Evolutionary conservation across 306 rosid species (phyloP), one percentile per base, ranked within the genome.

Genomic region (Dicorynia guianensis): DNA sequence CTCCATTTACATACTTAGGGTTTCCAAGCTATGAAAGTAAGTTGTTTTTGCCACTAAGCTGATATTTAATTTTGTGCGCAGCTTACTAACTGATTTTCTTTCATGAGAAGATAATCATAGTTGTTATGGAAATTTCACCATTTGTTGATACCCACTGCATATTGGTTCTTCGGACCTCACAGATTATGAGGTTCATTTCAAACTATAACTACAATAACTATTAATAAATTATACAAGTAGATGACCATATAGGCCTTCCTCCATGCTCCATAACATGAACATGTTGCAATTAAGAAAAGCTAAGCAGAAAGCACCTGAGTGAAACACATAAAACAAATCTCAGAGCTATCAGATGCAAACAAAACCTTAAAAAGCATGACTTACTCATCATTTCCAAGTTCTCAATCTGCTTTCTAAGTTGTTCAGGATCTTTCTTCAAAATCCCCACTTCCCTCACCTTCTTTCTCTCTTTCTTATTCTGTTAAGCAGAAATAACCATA

Each of bases 401-500:
- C 17, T 96, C 96, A 85, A 93, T 93, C 85, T 93, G 98, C 76
- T 93, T 93, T 79, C 74, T 87, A 13, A 93, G 82, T 19, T 91
- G 83, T 0, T 93, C 98, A 2, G 98, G 99, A 70, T 96, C 98
- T 80, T 96, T 96, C 96, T 93, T 96, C 93, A 96, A 84, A 75
- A 96, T 93, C 75, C 99, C 99, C 82, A 93, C 99, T 83, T 96
- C 98, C 84, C 99, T 89, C 84, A 96, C 99, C 95, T 94, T 94
- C 82, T 94, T 94, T 7, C 98, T 89, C 81, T 94, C 98, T 80
- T 94, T 94, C 81, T 94, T 94, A 50, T 94, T 94, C 97, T 94
- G 89, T 78, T 38, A 69, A 40, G 4, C 66, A 71, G 59, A 77
- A 71, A 65, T 48, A 80, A 67, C 56, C 3, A 78, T n/a, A 18